Base-by-base conservation (phyloP, 1,139 yeast species). In the Pneumocystis murina region DNA sequence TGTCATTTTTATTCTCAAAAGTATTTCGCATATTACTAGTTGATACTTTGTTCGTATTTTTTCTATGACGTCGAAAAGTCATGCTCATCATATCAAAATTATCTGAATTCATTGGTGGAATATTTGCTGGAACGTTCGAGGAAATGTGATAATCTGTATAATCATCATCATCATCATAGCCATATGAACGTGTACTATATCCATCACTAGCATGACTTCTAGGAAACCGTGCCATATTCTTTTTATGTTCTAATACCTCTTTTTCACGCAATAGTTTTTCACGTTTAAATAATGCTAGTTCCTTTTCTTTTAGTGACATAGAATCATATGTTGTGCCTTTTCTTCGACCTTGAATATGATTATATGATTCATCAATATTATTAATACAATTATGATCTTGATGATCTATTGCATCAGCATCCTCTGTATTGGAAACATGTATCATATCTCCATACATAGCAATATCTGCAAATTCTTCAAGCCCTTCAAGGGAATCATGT, bases 401-500 rank as follows among this genome's bases (percentile, higher is more conserved):
- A 33, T 17, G 30, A 24, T 39, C 62, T 12, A 24, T 24, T 38
- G 35, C 17, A 28, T 39, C 57, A 40, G 14, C 24, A 40, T 17
- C 40, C 16, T 40, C 61, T 24, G 40, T 24, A 39, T 36, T 59
- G 33, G 43, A 59, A 54, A 16, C 12, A 36, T 36, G 59, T 5
- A 55, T 48, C 62, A 59, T 41, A 41, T 63, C 62, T 38, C 65
- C 66, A 41, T 67, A 68, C 60, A 67, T 64, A 55, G 68, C 67
- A 20, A 67, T 65, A 39, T 66, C 66, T n/a, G 69, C 66, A 41
- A 68, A 68, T 59, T 67, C 69, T 28, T 67, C 68, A 8, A 68
- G 61, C 5, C 62, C 66, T 33, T 67, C 68, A 4, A 62, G 33
- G 3, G 68, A 67, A 33, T 61, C 63, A 14, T 62, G 62, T 35